A percentile compares a stretch with the other conserved stretches of the same genome.
These are phyloP conservation scores for Diaporthe eres DNA, from an alignment of 2,329 filamentous ascomycete genomes.

Conservation along the genomic window DNA sequence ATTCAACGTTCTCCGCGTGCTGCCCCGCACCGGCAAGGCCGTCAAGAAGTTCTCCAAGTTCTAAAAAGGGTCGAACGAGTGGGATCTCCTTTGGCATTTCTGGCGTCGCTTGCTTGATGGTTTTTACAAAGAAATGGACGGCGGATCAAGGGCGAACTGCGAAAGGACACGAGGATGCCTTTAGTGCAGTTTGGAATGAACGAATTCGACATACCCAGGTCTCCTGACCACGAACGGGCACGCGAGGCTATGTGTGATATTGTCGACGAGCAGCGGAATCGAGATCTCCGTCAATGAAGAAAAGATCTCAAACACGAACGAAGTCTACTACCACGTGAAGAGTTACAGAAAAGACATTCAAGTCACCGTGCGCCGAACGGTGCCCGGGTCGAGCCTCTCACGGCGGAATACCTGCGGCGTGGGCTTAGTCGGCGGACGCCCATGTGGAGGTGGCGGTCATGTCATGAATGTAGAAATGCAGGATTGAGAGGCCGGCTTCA, in stretches of 20 bases:
- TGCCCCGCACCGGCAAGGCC: conserved; percentile 95
- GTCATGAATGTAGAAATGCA: background rate
- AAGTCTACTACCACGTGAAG: background rate
- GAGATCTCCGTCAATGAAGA: conserved; percentile 42
- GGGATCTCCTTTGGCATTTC: conserved; percentile 51
- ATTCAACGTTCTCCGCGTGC: conserved; percentile 99
- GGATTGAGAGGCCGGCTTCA: background rate
- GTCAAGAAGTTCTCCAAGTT: conserved; percentile 99
- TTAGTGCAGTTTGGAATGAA: conserved; percentile 52
- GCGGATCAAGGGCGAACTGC: conserved; percentile 50
- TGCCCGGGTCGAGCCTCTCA: conserved; percentile 3
- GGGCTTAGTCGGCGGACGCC: background rate
- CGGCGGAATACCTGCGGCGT: background rate
- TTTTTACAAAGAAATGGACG: conserved; percentile 51
- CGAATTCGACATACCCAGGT: conserved; percentile 41
- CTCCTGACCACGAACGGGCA: conserved; percentile 41
- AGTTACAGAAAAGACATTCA: background rate
- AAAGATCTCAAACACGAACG: conserved; percentile 38
- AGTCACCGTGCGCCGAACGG: background rate
- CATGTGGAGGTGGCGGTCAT: background rate
- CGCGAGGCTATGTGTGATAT: conserved; percentile 39
- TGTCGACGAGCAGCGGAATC: conserved; percentile 39
- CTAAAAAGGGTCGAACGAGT: conserved; percentile 69
- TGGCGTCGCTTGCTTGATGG: conserved; percentile 53
- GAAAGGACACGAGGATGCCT: conserved; percentile 49